Percentiles rank a stretch among this genome's conserved stretches.
These are phyloP conservation scores for Cystobasidium onofrii DNA, from an alignment of 768 basidiomycete genomes.

Conservation along the genomic window DNA sequence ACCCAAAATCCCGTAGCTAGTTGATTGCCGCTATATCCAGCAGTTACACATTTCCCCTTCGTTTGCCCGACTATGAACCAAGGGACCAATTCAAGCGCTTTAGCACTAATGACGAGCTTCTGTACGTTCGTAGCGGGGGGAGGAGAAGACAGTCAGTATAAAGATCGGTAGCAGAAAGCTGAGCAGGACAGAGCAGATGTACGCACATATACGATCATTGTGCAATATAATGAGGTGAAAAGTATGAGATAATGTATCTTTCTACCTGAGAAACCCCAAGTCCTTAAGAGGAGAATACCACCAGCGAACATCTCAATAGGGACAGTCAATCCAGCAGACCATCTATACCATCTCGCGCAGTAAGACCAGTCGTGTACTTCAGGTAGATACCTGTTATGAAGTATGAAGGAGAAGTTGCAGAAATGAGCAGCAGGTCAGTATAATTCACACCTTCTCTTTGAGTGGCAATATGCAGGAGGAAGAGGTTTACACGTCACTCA, in stretches of 20 bases:
- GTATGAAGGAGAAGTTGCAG: no score
- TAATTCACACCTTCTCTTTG: no score
- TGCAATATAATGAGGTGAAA: neutral
- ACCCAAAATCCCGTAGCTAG: neutral
- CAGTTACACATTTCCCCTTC: neutral
- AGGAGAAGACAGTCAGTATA: neutral
- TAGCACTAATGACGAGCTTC: neutral
- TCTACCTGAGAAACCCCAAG: neutral
- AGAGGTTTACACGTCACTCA: no score
- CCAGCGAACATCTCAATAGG: conserved; percentile 10
- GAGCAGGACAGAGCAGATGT: no score
- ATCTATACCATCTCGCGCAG: neutral
- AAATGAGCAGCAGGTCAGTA: no score
- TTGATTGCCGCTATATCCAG: neutral
- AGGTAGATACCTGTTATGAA: neutral
- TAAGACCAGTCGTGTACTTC: neutral
- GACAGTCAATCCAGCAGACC: conserved; percentile 1
- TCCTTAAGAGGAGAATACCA: neutral
- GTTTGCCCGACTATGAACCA: neutral
- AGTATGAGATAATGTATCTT: conserved; percentile 1
- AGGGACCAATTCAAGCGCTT: neutral
- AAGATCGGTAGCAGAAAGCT: no score
- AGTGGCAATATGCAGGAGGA: no score
- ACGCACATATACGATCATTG: neutral
- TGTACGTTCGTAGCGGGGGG: neutral